phyloP scores from a whole-genome alignment of 108 stramenopile species.

The Nannochloropsis gaditana region DNA sequence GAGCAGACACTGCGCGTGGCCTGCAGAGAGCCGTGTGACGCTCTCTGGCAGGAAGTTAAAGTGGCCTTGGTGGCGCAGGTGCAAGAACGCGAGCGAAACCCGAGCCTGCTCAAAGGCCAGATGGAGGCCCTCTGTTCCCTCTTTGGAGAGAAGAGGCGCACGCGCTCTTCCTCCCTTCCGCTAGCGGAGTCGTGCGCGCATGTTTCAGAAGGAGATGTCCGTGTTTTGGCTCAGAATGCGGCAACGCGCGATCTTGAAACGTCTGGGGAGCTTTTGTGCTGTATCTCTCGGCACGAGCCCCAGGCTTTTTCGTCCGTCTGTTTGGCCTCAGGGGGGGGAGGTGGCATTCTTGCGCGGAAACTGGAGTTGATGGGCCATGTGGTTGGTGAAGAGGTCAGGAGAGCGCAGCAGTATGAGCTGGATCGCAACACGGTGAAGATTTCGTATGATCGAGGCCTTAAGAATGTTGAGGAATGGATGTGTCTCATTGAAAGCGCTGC shows the following conservation, averaged over 20 bases:
- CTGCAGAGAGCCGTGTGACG: background rate
- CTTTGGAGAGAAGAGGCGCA: background rate
- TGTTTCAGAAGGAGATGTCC: too few relatives aligned
- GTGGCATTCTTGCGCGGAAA: background rate
- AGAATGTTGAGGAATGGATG: background rate
- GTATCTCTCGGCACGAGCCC: background rate
- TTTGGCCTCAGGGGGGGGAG: background rate
- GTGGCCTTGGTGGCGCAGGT: background rate
- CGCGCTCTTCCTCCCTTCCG: too few relatives aligned
- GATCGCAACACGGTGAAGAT: background rate
- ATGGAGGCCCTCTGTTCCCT: background rate
- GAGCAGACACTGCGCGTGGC: background rate
- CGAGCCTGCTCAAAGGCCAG: background rate
- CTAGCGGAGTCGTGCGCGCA: too few relatives aligned
- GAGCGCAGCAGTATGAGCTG: background rate
- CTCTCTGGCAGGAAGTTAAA: background rate
- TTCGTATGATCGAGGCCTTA: too few relatives aligned
- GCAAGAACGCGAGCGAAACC: slow-evolving; percentile 2
- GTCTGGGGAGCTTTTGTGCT: background rate
- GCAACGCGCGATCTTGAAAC: background rate
- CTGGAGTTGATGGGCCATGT: slow-evolving; percentile 17
- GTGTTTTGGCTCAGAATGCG: background rate
- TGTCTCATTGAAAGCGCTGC: background rate
- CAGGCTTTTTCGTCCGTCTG: background rate
- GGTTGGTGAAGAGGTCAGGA: background rate